These are phyloP conservation scores for Talaromyces nanjingensis DNA, from an alignment of 495 filamentous ascomycete species.

Conservation along the genomic window DNA sequence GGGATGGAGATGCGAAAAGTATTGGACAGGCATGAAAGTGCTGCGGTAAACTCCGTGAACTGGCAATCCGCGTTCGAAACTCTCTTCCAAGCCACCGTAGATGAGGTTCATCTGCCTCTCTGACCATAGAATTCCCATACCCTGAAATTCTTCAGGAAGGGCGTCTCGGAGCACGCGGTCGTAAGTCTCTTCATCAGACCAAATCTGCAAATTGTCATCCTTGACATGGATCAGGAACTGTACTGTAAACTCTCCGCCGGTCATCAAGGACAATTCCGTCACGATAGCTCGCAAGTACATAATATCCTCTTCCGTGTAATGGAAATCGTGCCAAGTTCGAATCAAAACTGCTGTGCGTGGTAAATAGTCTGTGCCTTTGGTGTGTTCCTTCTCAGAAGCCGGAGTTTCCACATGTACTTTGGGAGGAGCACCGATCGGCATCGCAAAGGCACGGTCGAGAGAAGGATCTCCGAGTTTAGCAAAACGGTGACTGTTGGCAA, in stretches of 20 bases:
- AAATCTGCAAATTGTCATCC: slow-evolving; percentile 56
- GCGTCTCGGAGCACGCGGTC: slow-evolving; percentile 58
- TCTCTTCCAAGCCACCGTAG: slow-evolving; percentile 76
- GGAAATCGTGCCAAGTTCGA: slow-evolving; percentile 56
- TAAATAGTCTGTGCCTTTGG: slow-evolving; percentile 28
- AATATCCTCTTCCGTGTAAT: slow-evolving; percentile 45
- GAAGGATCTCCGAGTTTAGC: slow-evolving; percentile 36
- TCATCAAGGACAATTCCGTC: slow-evolving; percentile 53
- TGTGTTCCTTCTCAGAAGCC: slow-evolving; percentile 10
- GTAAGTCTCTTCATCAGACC: slow-evolving; percentile 57
- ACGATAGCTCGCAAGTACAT: slow-evolving; percentile 52
- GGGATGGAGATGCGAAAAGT: slow-evolving; percentile 81
- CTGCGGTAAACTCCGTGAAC: slow-evolving; percentile 89
- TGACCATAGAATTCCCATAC: slow-evolving; percentile 85
- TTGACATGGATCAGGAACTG: slow-evolving; percentile 65
- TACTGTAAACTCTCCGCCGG: slow-evolving; percentile 56
- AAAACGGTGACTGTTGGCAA: slow-evolving; percentile 67
- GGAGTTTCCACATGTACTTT: slow-evolving; percentile 5
- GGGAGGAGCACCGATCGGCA: slow-evolving; percentile 28
- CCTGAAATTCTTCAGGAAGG: slow-evolving; percentile 79
- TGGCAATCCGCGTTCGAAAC: slow-evolving; percentile 62
- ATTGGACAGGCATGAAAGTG: slow-evolving; percentile 88
- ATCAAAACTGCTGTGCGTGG: slow-evolving; percentile 55
- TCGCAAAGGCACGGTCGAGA: slow-evolving; percentile 37
- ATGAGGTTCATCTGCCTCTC: slow-evolving; percentile 84